These are phyloP conservation scores for Acacia crassicarpa DNA, from an alignment of 306 rosid species.

Conservation along the genomic window DNA sequence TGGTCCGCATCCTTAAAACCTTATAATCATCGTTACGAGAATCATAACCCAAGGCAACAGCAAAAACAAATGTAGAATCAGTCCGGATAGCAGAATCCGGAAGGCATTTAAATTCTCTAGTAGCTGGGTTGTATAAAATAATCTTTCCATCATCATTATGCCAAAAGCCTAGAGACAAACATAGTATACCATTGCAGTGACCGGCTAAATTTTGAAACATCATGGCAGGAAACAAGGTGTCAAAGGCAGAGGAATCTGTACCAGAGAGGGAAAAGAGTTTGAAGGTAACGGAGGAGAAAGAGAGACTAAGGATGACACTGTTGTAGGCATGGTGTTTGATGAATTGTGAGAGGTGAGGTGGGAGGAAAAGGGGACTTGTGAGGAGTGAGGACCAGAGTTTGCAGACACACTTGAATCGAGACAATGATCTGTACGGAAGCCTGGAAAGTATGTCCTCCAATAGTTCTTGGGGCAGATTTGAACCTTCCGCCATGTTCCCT, in stretches of 20 bases:
- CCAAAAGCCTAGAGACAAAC: background rate
- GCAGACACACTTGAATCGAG: background rate
- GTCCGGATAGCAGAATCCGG: background rate
- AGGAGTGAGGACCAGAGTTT: background rate
- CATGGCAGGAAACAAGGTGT: background rate
- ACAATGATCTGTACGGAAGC: background rate
- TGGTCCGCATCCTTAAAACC: slow-evolving; percentile 18
- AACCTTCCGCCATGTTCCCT: background rate
- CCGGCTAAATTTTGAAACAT: background rate
- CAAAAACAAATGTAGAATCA: background rate
- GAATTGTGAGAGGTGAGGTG: slow-evolving; percentile 10
- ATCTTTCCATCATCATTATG: background rate
- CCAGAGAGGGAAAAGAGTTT: slow-evolving; percentile 11
- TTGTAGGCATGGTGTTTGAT: background rate
- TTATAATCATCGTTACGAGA: slow-evolving; percentile 13
- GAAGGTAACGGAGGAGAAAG: background rate
- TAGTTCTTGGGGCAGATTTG: background rate
- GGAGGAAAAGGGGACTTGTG: background rate
- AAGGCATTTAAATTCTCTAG: slow-evolving; percentile 1
- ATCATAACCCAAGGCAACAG: slow-evolving; percentile 32
- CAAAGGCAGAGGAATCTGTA: background rate
- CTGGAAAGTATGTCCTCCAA: background rate
- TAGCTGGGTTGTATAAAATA: slow-evolving; percentile 24
- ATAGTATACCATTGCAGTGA: slow-evolving; percentile 26
- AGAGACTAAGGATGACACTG: slow-evolving; percentile 7